A percentile compares a stretch with the other conserved stretches of the same genome.
phyloP scores from a whole-genome alignment of 1,284 basidiomycete genomes.

The Sphaerobolus stellatus region DNA sequence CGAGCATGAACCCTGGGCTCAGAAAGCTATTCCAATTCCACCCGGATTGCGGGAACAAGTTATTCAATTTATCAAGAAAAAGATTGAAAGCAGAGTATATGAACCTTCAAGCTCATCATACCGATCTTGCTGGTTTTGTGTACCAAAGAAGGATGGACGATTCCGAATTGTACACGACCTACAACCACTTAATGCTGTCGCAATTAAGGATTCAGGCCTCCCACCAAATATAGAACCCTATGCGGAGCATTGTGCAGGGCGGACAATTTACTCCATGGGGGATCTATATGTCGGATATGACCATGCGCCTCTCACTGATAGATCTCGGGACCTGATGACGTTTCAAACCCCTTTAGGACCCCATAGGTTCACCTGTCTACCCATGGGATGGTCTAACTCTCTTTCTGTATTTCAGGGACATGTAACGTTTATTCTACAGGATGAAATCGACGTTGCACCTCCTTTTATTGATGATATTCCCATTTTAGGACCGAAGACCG shows the following conservation, averaged over 20 bases:
- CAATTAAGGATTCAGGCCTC: slow-evolving; percentile 23
- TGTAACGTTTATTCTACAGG: slow-evolving; percentile 20
- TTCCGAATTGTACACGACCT: not conserved
- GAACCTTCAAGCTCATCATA: slow-evolving; percentile 36
- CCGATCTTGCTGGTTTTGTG: slow-evolving; percentile 40
- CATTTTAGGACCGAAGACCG: too few relatives aligned
- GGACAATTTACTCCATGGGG: slow-evolving; percentile 28
- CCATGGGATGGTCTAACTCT: slow-evolving; percentile 30
- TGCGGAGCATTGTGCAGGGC: slow-evolving; percentile 32
- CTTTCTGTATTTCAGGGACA: slow-evolving; percentile 21
- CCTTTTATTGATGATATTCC: too few relatives aligned
- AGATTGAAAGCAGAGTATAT: slow-evolving; percentile 30
- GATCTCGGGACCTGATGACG: slow-evolving; percentile 27
- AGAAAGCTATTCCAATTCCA: slow-evolving; percentile 38
- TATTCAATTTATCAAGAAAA: slow-evolving; percentile 29
- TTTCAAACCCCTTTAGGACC: slow-evolving; percentile 19
- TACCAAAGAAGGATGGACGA: slow-evolving; percentile 29
- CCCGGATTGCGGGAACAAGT: slow-evolving; percentile 37
- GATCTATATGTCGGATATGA: slow-evolving; percentile 32
- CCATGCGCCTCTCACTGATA: slow-evolving; percentile 15
- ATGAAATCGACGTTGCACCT: too few relatives aligned
- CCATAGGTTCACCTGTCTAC: slow-evolving; percentile 11
- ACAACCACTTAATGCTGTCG: slow-evolving; percentile 15
- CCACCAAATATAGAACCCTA: slow-evolving; percentile 28
- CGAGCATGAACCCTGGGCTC: slow-evolving; percentile 35